Conservation (phyloP, 352 stramenopile genomes). For the Aphanomyces astaci region DNA sequence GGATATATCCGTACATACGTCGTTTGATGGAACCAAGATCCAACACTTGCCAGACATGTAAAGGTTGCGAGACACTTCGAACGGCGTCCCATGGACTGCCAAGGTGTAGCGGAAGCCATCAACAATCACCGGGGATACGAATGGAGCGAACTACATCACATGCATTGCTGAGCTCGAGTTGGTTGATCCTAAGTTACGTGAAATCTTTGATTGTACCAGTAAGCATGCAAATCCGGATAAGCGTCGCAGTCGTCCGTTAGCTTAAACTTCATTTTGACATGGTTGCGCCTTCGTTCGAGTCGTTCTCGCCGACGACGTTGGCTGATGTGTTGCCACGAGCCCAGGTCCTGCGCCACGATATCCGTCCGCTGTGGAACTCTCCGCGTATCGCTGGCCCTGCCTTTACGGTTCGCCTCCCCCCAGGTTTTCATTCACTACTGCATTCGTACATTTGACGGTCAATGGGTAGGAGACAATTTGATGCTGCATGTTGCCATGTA, state of each 20-base stretch:
- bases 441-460: too few species aligned
- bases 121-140: background rate
- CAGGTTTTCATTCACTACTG: background rate
- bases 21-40: too few species aligned
- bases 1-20: background rate
- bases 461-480: slow-evolving; percentile 20
- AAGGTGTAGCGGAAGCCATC: background rate
- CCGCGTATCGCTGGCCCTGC: slow-evolving; percentile 17
- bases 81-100: too few species aligned
- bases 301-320: slow-evolving; percentile 19
- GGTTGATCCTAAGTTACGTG: too few species aligned
- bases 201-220: too few species aligned
- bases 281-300: background rate
- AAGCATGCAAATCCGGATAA: background rate
- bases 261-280: too few species aligned
- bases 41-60: too few species aligned
- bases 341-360: slow-evolving; percentile 20
- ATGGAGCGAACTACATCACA: too few species aligned
- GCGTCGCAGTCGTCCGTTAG: too few species aligned
- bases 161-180: too few species aligned
- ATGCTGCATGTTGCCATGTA: slow-evolving; percentile 24
- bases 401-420: slow-evolving; percentile 17
- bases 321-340: slow-evolving; percentile 10
- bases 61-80: background rate
- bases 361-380: slow-evolving; percentile 14